Base-by-base conservation (phyloP, 768 basidiomycete species). In the Clitopilus hobsonii region DNA sequence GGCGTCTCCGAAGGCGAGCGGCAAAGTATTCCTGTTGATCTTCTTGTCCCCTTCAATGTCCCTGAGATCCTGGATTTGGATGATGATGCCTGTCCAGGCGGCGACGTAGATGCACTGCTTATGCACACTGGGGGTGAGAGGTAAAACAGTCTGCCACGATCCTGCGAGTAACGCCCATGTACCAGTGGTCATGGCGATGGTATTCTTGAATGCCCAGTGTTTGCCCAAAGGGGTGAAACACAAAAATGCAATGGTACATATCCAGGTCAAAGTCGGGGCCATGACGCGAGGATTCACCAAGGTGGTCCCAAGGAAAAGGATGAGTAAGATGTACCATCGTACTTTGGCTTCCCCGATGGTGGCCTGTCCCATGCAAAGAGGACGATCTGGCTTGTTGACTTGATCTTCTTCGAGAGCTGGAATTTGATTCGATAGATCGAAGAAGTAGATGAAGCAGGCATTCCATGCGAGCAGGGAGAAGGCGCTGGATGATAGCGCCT, bases 301-400 rank as follows among this genome's bases (percentile, higher is more conserved):
- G 28, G 51, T 54, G 14, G 52, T 38, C 5, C 32, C 54, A 6
- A 60, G 26, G 51, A 60, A 62, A 13, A 24, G 30, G 13, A 47
- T 28, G 5, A 58, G 48, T 7, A 49, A 54, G 14, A 61, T 11
- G 1, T 27, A 32, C 56, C 60, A 61, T 4, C 62, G 57, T 20
- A 8, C 16, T 51, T 59, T 61, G 6, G 63, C 61, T 0, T 54
- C 58, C n/a, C 49, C 20, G 26, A 60, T 16, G 7, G 60, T 63
- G 49, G 61, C 56, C 41, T 55, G 57, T 20, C 61, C 64, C 2
- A 61, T 62, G 3, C 59, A 56, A 26, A 65, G 55, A 2, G 64
- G 63, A 36, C 64, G 26, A 32, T 63, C 59, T 1, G 64, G 64
- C 55, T 65, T 65, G 56, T 65, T 61, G 20, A 65, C 52, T 24